These are phyloP conservation scores for Entomortierella beljakovae DNA, from an alignment of 192 early-diverging fungal species.

Conservation along the genomic window DNA sequence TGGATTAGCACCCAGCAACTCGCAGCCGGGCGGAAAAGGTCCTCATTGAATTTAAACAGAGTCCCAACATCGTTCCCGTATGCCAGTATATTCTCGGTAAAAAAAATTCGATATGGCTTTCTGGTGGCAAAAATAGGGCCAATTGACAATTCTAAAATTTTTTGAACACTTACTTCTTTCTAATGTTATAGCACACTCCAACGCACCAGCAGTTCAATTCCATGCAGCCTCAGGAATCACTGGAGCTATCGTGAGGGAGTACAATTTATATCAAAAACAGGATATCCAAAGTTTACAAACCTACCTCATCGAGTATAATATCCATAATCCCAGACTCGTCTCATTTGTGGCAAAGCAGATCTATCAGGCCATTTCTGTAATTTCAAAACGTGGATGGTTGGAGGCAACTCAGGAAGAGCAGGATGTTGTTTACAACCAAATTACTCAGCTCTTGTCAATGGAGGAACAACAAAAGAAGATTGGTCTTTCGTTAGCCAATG, in stretches of 20 bases:
- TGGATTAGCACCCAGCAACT: slow-evolving; percentile 60
- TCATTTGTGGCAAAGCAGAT: slow-evolving; percentile 68
- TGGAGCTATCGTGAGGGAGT: slow-evolving; percentile 68
- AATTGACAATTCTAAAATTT: not conserved
- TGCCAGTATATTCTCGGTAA: slow-evolving; percentile 73
- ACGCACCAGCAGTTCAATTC: slow-evolving; percentile 66
- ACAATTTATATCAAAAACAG: slow-evolving; percentile 59
- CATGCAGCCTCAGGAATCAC: slow-evolving; percentile 69
- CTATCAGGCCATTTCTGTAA: slow-evolving; percentile 67
- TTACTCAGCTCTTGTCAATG: slow-evolving; percentile 62
- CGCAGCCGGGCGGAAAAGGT: slow-evolving; percentile 63
- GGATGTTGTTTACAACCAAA: slow-evolving; percentile 64
- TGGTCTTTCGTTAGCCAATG: slow-evolving; percentile 64
- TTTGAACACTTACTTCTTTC: not conserved
- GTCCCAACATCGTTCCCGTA: slow-evolving; percentile 64
- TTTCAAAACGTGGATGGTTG: slow-evolving; percentile 73
- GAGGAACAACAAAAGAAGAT: slow-evolving; percentile 57
- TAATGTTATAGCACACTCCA: slow-evolving; percentile 63
- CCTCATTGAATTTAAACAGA: slow-evolving; percentile 62
- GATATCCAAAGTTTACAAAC: slow-evolving; percentile 67
- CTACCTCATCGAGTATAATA: slow-evolving; percentile 68
- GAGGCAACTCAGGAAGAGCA: slow-evolving; percentile 65
- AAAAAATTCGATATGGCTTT: not conserved
- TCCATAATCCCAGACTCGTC: slow-evolving; percentile 61
- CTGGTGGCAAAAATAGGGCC: no score